Base-by-base conservation (phyloP, 2,329 filamentous ascomycete genomes). In the Didymella arachidicola region DNA sequence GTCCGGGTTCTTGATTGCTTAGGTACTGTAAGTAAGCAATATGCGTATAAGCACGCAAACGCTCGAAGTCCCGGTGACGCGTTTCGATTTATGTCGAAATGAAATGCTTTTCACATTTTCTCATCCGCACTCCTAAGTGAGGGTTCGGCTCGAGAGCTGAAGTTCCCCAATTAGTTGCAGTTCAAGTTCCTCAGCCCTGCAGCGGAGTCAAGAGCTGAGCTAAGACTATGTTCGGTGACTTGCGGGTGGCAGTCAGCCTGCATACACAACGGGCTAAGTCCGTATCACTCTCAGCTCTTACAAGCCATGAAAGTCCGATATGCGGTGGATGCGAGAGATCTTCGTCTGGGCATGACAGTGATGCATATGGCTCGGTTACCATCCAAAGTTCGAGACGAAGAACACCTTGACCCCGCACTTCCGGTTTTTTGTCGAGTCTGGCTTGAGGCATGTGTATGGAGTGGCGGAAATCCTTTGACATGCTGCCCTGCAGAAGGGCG, bases 171-270 rank as follows among this genome's bases (percentile, higher is more conserved):
- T 47, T 55, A 45, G 25, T 44, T 49, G 51, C 36, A 43, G 46
- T 11, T 25, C 41, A 25, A 57, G 57, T 48, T 68, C 53, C 29
- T 29, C 49, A 61, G 58, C 59, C 56, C 54, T 57, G 59, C 30
- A 51, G 43, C 44, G 59, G 42, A 60, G 63, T 57, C 63, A 58
- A 61, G 58, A 60, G 54, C 62, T 58, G 62, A 61, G 58, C 60
- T 65, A 34, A 67, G 45, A 64, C 59, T 54, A 55, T 25, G 36
- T 48, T 47, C 44, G 47, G 34, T 60, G 57, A 63, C 64, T 64
- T 53, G 63, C 46, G 45, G 30, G 52, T 12, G 38, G 19, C 38
- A 55, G 32, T 58, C 43, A 62, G 62, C 54, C 55, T 61, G 53
- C 59, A 64, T 60, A 47, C 55, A 64, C 46, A 60, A 47, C 55